phyloP scores from a whole-genome alignment of 768 basidiomycete genomes.

The Phylloporus arenicola region DNA sequence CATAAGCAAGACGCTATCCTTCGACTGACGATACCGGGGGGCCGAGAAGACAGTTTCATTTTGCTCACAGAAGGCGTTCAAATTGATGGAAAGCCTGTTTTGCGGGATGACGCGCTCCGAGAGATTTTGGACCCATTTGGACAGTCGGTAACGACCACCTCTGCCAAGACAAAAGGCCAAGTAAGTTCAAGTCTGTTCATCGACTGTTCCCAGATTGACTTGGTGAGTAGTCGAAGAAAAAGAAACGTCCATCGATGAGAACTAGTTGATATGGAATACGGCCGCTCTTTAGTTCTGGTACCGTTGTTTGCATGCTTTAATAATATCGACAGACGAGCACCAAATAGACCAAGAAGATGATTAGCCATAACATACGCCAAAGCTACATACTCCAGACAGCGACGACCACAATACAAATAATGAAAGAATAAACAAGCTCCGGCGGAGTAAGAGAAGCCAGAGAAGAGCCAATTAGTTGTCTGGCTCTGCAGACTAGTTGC shows the following conservation, averaged over 20 bases:
- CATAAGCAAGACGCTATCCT: conserved; percentile 20
- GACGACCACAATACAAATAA: too few relatives aligned
- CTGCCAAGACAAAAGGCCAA: conserved; percentile 11
- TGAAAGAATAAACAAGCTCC: too few relatives aligned
- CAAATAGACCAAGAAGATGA: neutral
- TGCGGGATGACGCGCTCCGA: conserved; percentile 16
- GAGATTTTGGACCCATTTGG: conserved; percentile 20
- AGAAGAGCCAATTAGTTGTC: neutral
- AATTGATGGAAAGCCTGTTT: conserved; percentile 21
- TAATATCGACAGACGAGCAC: too few relatives aligned
- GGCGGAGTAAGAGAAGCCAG: neutral
- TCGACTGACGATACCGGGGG: conserved; percentile 10
- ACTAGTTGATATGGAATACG: conserved; percentile 6
- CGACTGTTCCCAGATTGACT: conserved; percentile 5
- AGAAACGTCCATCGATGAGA: conserved; percentile 3
- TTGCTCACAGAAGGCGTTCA: conserved; percentile 21
- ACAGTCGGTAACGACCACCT: neutral
- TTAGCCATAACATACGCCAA: too few relatives aligned
- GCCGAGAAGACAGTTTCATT: conserved; percentile 18
- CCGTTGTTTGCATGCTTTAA: neutral
- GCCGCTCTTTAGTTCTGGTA: neutral
- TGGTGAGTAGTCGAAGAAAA: conserved; percentile 14
- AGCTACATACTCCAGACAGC: too few relatives aligned
- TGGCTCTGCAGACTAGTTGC: neutral
- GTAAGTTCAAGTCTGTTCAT: conserved; percentile 9